Conservation (phyloP, 345 rosid species). For the Gossypium bickii region DNA sequence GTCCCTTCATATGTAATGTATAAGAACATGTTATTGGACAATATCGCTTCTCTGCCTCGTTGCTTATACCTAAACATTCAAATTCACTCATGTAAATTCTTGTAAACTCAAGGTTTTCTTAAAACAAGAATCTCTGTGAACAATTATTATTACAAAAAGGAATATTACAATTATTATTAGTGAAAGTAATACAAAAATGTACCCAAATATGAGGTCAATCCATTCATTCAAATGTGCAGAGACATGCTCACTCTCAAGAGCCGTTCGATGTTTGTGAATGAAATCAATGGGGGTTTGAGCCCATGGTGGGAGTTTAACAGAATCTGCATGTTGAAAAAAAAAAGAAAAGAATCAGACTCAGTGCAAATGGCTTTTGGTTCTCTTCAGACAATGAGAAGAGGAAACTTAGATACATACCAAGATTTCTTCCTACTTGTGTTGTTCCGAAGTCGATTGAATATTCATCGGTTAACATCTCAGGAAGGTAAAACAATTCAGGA, state of each 20-base stretch:
- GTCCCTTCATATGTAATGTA: conserved; percentile 95
- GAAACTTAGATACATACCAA: conserved; percentile 50
- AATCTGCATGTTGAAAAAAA: conserved; percentile 42
- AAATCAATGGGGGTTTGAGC: conserved; percentile 89
- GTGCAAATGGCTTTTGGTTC: conserved; percentile 14
- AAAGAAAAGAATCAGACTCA: not conserved
- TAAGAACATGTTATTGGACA: conserved; percentile 91
- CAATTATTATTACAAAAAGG: too few relatives aligned
- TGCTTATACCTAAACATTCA: conserved; percentile 70
- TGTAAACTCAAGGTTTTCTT: not conserved
- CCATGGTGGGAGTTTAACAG: conserved; percentile 93
- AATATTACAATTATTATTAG: not conserved
- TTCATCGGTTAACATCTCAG: conserved; percentile 84
- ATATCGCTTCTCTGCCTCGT: conserved; percentile 96
- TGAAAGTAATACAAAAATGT: conserved; percentile 8
- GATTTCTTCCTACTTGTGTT: conserved; percentile 79
- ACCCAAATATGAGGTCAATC: conserved; percentile 99
- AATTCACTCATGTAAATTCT: conserved; percentile 14
- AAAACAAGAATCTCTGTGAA: not conserved
- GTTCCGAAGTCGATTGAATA: conserved; percentile 84
- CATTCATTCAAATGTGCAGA: conserved; percentile 95
- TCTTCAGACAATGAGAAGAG: conserved; percentile 15
- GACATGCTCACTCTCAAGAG: conserved; percentile 95
- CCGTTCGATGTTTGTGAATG: conserved; percentile 85
- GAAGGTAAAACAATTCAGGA: conserved; percentile 97